Evolutionary conservation across 2,329 filamentous ascomycete species (phyloP).

Genomic region (Calcarisporium arbuscula): DNA sequence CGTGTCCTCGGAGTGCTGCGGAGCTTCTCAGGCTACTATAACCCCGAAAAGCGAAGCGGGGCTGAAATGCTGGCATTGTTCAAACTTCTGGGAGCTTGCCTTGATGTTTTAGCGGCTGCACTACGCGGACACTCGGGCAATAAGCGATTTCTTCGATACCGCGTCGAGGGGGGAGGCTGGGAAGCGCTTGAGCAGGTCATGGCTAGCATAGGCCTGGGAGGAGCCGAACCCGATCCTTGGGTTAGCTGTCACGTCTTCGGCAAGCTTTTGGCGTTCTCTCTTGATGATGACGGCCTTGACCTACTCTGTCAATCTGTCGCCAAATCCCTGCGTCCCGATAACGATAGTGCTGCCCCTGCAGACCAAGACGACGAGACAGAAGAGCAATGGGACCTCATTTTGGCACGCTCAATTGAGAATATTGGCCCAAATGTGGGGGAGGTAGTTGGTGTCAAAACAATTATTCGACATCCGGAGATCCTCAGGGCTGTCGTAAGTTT

Average conservation of each 20-base stretch:
- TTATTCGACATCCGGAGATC: conserved; percentile 56
- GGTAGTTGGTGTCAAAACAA: conserved; percentile 43
- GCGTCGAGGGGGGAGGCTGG: conserved; percentile 74
- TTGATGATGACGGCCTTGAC: conserved; percentile 71
- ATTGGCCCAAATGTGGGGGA: conserved; percentile 36
- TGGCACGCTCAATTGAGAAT: conserved; percentile 29
- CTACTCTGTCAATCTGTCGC: conserved; percentile 56
- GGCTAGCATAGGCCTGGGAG: conserved; percentile 59
- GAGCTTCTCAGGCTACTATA: conserved; percentile 69
- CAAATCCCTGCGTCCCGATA: conserved; percentile 23
- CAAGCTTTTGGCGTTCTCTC: conserved; percentile 70
- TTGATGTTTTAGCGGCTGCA: conserved; percentile 68
- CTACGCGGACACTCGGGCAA: conserved; percentile 80
- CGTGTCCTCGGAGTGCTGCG: conserved; percentile 63
- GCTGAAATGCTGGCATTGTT: conserved; percentile 61
- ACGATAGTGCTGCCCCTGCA: conserved; percentile 1
- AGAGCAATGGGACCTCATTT: conserved; percentile 31
- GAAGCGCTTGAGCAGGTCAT: conserved; percentile 66
- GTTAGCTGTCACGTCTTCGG: conserved; percentile 71
- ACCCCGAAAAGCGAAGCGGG: conserved; percentile 54
- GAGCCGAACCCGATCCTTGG: conserved; percentile 61
- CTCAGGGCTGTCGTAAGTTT: conserved; percentile 56
- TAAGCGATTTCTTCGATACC: conserved; percentile 74
- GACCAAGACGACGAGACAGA: conserved; percentile 26
- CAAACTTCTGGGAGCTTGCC: conserved; percentile 61